Percentiles rank a stretch among this genome's conserved stretches.
phyloP scores from a whole-genome alignment of 352 stramenopile genomes.

The Globisporangium cystogenes region DNA sequence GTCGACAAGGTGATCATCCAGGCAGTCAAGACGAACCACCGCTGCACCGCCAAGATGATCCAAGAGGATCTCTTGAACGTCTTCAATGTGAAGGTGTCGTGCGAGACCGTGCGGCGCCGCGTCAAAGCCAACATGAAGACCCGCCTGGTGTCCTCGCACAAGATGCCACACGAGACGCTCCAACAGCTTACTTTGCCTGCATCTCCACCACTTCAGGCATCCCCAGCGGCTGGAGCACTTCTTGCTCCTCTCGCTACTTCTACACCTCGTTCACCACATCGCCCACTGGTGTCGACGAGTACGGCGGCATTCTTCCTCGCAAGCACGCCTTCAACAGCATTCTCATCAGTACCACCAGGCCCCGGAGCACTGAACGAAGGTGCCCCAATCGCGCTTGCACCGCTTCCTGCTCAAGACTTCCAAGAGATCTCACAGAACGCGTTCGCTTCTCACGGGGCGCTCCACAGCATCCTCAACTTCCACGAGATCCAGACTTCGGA shows the following conservation, averaged over 20 bases:
- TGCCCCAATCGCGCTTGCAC: neutral
- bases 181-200: neutral
- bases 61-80: slow-evolving; percentile 45
- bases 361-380: neutral
- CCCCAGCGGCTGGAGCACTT: too few relatives aligned
- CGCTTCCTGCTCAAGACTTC: neutral
- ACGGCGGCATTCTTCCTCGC: too few relatives aligned
- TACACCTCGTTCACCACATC: too few relatives aligned
- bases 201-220: too few relatives aligned
- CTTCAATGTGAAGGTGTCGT: slow-evolving; percentile 55
- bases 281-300: too few relatives aligned
- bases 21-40: slow-evolving; percentile 41
- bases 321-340: neutral
- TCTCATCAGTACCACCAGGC: neutral
- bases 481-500: neutral
- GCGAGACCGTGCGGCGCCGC: slow-evolving; percentile 51
- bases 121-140: slow-evolving; percentile 51
- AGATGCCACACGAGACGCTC: neutral
- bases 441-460: neutral
- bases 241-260: too few relatives aligned
- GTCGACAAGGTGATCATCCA: slow-evolving; percentile 68
- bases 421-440: neutral
- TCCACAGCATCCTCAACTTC: slow-evolving; percentile 8
- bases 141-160: slow-evolving; percentile 4
- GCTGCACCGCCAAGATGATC: slow-evolving; percentile 56